Percentiles rank a stretch among this genome's conserved stretches.
Evolutionary conservation across 352 stramenopile genomes (phyloP).

Genomic region (Globisporangium camurandrum): DNA sequence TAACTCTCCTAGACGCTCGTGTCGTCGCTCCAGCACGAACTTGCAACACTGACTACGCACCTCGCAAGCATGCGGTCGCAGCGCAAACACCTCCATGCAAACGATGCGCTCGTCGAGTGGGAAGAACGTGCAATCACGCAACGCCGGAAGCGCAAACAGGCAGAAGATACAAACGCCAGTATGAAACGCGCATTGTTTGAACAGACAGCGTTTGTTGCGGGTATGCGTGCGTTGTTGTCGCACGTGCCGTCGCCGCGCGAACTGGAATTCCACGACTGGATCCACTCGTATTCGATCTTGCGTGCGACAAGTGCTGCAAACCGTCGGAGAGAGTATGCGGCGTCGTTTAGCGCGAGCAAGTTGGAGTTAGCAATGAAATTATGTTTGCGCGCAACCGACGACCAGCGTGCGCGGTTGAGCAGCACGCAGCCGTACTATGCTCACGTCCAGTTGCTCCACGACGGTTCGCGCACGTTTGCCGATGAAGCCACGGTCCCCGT

Average conservation of each 20-base stretch:
- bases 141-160: slow-evolving; percentile 48
- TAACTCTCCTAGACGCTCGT: slow-evolving; percentile 33
- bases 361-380: slow-evolving; percentile 49
- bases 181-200: slow-evolving; percentile 71
- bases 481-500: slow-evolving; percentile 24
- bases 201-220: slow-evolving; percentile 47
- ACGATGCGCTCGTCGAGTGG: slow-evolving; percentile 42
- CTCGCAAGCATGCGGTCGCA: slow-evolving; percentile 32
- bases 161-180: slow-evolving; percentile 37
- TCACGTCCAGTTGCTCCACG: slow-evolving; percentile 37
- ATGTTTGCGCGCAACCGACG: slow-evolving; percentile 44
- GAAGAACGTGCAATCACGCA: slow-evolving; percentile 57
- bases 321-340: slow-evolving; percentile 37
- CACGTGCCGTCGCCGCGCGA: slow-evolving; percentile 32
- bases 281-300: slow-evolving; percentile 63
- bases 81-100: slow-evolving; percentile 29
- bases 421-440: slow-evolving; percentile 25
- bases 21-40: slow-evolving; percentile 35
- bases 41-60: slow-evolving; percentile 29
- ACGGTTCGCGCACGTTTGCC: slow-evolving; percentile 33
- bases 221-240: slow-evolving; percentile 35
- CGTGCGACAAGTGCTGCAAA: no score
- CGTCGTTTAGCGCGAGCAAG: slow-evolving; percentile 46
- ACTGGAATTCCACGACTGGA: slow-evolving; percentile 67
- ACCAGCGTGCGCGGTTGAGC: slow-evolving; percentile 18